These are phyloP conservation scores for Pythium aristosporum DNA, from an alignment of 352 stramenopile genomes.

Conservation along the genomic window DNA sequence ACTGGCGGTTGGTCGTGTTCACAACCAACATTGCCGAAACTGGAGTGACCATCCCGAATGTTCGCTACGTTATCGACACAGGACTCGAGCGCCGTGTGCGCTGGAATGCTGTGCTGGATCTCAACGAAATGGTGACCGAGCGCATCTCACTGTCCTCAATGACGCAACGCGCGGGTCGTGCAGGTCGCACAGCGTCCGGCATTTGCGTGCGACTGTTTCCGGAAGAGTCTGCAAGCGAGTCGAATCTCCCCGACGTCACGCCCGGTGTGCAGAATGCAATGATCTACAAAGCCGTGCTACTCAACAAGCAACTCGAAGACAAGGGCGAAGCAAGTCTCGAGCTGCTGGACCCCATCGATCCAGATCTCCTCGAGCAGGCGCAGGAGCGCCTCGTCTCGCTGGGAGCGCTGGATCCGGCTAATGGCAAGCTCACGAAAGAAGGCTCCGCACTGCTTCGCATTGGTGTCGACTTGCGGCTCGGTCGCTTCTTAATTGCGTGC, in stretches of 20 bases:
- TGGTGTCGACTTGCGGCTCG: constrained; percentile 27
- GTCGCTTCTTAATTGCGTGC: constrained; percentile 29
- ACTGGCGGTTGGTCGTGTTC: constrained; percentile 26
- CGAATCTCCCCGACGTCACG: constrained; percentile 1
- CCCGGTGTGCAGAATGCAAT: constrained; percentile 24
- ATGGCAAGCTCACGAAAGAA: constrained; percentile 21
- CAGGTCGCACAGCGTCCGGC: constrained; percentile 22
- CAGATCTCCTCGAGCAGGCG: background rate
- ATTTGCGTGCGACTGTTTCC: constrained; percentile 30
- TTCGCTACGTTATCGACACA: constrained; percentile 36
- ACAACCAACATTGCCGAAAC: constrained; percentile 35
- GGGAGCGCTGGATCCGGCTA: constrained; percentile 17
- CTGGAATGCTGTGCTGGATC: constrained; percentile 26
- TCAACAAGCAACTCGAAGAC: constrained; percentile 24
- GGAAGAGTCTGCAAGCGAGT: constrained; percentile 6
- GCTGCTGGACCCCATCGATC: constrained; percentile 26
- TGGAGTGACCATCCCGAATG: constrained; percentile 30
- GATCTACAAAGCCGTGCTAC: constrained; percentile 33
- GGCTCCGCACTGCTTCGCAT: constrained; percentile 18
- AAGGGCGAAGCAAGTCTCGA: constrained; percentile 8
- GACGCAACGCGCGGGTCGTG: constrained; percentile 25
- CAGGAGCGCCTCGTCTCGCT: constrained; percentile 13
- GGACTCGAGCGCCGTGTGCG: constrained; percentile 29
- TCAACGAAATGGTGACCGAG: constrained; percentile 33
- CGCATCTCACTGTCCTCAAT: constrained; percentile 26